phyloP scores from a whole-genome alignment of 225 moss, liverwort and hornwort genomes.

The Neckera pumila region DNA sequence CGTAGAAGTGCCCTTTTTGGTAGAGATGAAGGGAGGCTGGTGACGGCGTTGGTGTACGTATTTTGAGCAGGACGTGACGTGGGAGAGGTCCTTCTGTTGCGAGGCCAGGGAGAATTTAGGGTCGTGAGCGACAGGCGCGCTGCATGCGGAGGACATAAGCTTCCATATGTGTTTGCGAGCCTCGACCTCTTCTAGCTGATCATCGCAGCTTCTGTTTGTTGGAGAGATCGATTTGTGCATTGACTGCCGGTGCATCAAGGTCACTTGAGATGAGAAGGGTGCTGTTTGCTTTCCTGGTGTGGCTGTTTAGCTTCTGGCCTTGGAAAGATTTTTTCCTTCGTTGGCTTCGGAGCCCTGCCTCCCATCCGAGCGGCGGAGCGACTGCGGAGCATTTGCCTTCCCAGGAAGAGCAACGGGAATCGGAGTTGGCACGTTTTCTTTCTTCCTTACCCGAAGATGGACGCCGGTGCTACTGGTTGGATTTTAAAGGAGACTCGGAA shows the following conservation, averaged over 20 bases:
- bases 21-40: neutral
- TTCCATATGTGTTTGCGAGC: too few relatives aligned
- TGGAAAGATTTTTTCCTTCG: neutral
- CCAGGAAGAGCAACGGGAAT: neutral
- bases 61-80: neutral
- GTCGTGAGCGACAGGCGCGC: neutral
- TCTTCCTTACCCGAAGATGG: neutral
- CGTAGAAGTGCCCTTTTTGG: too few relatives aligned
- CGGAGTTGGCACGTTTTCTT: neutral
- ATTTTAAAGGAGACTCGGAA: rapidly evolving
- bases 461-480: rapidly evolving
- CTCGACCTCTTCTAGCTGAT: too few relatives aligned
- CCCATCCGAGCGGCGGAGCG: too few relatives aligned
- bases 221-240: too few relatives aligned
- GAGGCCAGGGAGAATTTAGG: too few relatives aligned
- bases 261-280: neutral
- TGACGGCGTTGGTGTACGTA: neutral
- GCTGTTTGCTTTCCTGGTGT: neutral
- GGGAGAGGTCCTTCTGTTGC: neutral
- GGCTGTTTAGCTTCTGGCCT: neutral
- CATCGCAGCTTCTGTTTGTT: neutral
- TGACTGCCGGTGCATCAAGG: neutral
- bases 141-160: neutral
- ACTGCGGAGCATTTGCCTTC: neutral
- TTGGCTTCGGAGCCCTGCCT: neutral